Evolutionary conservation across 2,329 filamentous ascomycete species (phyloP).

Genomic region (Ophiocordyceps camponoti-leonardi): DNA sequence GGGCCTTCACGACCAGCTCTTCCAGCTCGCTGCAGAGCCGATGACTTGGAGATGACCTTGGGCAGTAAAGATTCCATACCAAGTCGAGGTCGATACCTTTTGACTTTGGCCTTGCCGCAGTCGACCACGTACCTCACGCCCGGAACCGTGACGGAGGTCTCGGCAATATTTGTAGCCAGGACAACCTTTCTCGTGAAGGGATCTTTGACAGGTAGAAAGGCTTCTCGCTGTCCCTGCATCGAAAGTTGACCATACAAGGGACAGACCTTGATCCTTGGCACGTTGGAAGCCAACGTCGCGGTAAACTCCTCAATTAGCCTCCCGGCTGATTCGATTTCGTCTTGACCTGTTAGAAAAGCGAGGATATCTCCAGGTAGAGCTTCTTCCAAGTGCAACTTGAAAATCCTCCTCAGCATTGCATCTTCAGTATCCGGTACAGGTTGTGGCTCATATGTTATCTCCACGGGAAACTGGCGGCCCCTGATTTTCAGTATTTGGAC

Average conservation of each 20-base stretch:
- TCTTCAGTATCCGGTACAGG: constrained; percentile 73
- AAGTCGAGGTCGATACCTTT: constrained; percentile 70
- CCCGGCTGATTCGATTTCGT: constrained; percentile 74
- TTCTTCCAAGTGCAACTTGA: constrained; percentile 74
- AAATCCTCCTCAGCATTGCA: constrained; percentile 61
- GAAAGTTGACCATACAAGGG: constrained; percentile 84
- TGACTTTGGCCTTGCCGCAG: constrained; percentile 84
- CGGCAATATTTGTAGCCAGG: constrained; percentile 92
- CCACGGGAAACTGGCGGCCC: constrained; percentile 76
- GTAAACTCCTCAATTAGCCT: constrained; percentile 69
- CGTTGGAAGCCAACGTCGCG: constrained; percentile 49
- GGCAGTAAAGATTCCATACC: constrained; percentile 82
- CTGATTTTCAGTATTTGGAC: constrained; percentile 48
- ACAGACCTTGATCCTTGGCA: constrained; percentile 56
- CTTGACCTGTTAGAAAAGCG: constrained; percentile 82
- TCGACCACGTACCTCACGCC: constrained; percentile 87
- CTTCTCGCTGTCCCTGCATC: constrained; percentile 68
- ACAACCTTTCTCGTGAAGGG: constrained; percentile 75
- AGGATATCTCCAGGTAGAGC: constrained; percentile 88
- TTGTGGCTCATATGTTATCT: constrained; percentile 54
- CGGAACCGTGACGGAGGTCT: constrained; percentile 90
- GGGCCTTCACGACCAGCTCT: constrained; percentile 84
- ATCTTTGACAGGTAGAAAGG: constrained; percentile 60
- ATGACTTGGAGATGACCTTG: constrained; percentile 84
- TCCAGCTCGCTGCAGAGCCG: constrained; percentile 78